Conservation (phyloP, 768 basidiomycete genomes). For the Clitopilus hobsonii region DNA sequence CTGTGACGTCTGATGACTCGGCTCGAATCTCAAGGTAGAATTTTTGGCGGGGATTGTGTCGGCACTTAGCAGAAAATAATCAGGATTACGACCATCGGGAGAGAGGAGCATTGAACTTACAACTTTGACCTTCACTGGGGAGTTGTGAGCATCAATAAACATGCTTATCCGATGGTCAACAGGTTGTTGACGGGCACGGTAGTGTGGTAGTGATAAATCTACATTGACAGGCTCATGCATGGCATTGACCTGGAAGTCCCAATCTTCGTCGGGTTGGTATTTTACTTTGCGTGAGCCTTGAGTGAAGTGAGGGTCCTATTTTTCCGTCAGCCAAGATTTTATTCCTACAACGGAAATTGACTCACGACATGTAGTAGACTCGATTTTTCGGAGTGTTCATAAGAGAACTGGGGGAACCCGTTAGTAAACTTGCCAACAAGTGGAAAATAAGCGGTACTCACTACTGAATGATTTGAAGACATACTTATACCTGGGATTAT, state of each 20-base stretch:
- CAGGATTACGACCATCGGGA: constrained; percentile 5
- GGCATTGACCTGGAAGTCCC: constrained; percentile 62
- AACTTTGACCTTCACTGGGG: constrained; percentile 65
- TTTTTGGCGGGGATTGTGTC: constrained; percentile 45
- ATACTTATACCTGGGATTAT: constrained; percentile 13
- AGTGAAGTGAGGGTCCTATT: constrained; percentile 21
- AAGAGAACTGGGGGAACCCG: constrained; percentile 6
- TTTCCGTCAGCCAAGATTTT: constrained; percentile 6
- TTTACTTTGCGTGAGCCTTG: constrained; percentile 59
- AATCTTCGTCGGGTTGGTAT: constrained; percentile 54
- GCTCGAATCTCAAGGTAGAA: constrained; percentile 65
- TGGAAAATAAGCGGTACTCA: constrained; percentile 17
- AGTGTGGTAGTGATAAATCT: constrained; percentile 70
- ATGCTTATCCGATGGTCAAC: constrained; percentile 68
- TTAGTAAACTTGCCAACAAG: no score
- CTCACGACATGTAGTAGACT: constrained; percentile 7
- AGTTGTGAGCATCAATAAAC: constrained; percentile 49
- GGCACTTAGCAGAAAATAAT: constrained; percentile 40
- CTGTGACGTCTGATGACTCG: constrained; percentile 61
- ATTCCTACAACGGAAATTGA: background rate
- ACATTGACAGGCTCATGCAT: constrained; percentile 52
- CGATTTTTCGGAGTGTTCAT: constrained; percentile 4
- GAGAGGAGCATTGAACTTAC: constrained; percentile 38
- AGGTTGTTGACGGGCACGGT: constrained; percentile 72
- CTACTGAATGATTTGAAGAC: constrained; percentile 35